Conservation (phyloP, 1,284 basidiomycete genomes). For the Chiua sp. region DNA sequence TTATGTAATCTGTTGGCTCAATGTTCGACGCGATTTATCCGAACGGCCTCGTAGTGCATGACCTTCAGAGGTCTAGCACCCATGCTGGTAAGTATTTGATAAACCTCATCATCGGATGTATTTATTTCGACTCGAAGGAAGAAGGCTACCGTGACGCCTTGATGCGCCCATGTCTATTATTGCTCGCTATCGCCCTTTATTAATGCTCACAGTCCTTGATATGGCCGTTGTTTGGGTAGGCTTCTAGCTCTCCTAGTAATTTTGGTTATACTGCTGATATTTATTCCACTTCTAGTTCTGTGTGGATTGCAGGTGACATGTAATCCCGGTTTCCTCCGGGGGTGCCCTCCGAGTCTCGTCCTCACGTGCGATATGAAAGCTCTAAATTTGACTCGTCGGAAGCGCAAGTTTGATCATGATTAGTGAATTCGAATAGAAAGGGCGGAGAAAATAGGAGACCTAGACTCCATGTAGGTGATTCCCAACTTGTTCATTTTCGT, state of each 20-base stretch:
- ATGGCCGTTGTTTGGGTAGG: too few relatives aligned
- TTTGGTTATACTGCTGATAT: not conserved
- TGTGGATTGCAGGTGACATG: conserved; percentile 7
- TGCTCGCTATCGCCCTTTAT: not conserved
- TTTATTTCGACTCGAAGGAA: too few relatives aligned
- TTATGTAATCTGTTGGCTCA: too few relatives aligned
- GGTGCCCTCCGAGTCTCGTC: too few relatives aligned
- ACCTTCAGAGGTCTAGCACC: too few relatives aligned
- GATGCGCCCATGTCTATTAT: conserved; percentile 9
- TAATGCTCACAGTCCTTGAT: too few relatives aligned
- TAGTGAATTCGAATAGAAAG: not conserved
- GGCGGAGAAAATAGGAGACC: not conserved
- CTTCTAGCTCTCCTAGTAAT: not conserved
- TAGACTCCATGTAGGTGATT: not conserved
- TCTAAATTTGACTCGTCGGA: not conserved
- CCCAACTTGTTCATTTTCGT: not conserved
- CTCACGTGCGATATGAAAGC: not conserved
- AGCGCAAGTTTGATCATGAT: not conserved
- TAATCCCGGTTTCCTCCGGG: not conserved
- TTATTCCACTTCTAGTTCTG: conserved; percentile 1
- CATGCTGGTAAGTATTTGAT: too few relatives aligned
- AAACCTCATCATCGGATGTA: too few relatives aligned
- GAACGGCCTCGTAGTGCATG: too few relatives aligned
- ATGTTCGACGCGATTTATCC: too few relatives aligned
- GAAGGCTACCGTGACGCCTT: not conserved